phyloP scores from a whole-genome alignment of 1,284 basidiomycete species.

The Cutaneotrichosporon sp. region DNA sequence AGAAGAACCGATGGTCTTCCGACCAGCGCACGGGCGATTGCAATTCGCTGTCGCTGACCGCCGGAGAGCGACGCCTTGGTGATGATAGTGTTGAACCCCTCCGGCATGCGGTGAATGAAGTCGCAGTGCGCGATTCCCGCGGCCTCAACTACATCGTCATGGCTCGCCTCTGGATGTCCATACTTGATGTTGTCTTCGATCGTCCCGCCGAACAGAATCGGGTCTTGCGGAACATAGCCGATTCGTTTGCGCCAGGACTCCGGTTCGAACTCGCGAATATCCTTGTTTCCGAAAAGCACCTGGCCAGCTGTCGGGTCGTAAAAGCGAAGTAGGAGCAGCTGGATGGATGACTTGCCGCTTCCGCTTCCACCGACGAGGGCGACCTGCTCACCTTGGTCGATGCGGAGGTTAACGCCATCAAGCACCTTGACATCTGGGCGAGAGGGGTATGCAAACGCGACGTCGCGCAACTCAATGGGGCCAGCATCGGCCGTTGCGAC shows the following conservation, averaged over 20 bases:
- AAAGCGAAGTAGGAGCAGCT: slow-evolving; percentile 80
- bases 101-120: slow-evolving; percentile 43
- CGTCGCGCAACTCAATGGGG: slow-evolving; percentile 59
- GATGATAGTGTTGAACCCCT: slow-evolving; percentile 46
- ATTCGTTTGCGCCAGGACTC: slow-evolving; percentile 85
- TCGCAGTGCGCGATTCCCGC: slow-evolving; percentile 45
- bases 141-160: slow-evolving; percentile 37
- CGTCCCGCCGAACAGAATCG: slow-evolving; percentile 75
- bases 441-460: slow-evolving; percentile 86
- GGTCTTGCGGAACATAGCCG: slow-evolving; percentile 54
- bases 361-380: slow-evolving; percentile 51
- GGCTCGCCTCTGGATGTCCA: slow-evolving; percentile 37
- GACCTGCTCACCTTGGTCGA: slow-evolving; percentile 50
- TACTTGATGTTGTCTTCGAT: slow-evolving; percentile 70
- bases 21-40: slow-evolving; percentile 53
- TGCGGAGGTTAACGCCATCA: slow-evolving; percentile 56
- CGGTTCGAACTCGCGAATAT: slow-evolving; percentile 65
- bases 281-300: slow-evolving; percentile 70
- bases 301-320: slow-evolving; percentile 74
- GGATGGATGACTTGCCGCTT: slow-evolving; percentile 54
- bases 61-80: slow-evolving; percentile 48
- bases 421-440: slow-evolving; percentile 79
- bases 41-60: slow-evolving; percentile 52
- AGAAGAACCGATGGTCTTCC: slow-evolving; percentile 50
- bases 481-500: slow-evolving; percentile 52